Conservation (phyloP, 108 stramenopile species). For the Epipyxis sp. region DNA sequence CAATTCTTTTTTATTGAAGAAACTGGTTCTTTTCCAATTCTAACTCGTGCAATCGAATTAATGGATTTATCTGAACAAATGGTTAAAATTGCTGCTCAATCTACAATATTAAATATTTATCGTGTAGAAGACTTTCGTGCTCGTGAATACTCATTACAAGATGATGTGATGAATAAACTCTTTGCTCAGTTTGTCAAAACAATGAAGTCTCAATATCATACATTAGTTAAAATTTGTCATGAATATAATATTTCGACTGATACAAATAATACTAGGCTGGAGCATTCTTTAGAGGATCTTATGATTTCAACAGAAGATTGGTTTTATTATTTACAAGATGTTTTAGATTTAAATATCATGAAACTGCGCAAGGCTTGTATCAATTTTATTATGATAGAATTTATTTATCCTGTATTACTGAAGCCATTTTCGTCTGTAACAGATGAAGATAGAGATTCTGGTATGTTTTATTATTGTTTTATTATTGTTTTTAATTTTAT, state of each 20-base stretch:
- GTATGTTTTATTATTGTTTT: background rate
- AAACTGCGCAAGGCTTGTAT: background rate
- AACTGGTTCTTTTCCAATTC: constrained; percentile 29
- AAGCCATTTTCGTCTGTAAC: too few species aligned
- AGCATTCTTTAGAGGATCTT: background rate
- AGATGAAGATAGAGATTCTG: too few species aligned
- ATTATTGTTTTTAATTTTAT: background rate
- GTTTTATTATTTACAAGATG: constrained; percentile 27
- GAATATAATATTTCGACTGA: background rate
- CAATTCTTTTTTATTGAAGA: constrained; percentile 35
- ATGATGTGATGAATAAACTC: background rate
- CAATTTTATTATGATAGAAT: background rate
- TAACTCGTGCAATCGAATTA: constrained; percentile 3
- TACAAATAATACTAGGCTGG: background rate
- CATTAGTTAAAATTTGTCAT: background rate
- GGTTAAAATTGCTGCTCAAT: constrained; percentile 15
- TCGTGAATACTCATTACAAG: background rate
- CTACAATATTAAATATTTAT: constrained; percentile 23
- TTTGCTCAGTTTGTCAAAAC: background rate
- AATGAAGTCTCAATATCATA: background rate
- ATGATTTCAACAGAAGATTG: constrained; percentile 20
- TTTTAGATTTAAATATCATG: background rate
- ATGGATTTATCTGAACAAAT: background rate
- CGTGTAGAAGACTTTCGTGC: constrained; percentile 10
- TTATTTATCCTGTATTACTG: constrained; percentile 17